These are phyloP conservation scores for Parasitella parasitica DNA, from an alignment of 371 early-diverging fungal species.

Conservation along the genomic window DNA sequence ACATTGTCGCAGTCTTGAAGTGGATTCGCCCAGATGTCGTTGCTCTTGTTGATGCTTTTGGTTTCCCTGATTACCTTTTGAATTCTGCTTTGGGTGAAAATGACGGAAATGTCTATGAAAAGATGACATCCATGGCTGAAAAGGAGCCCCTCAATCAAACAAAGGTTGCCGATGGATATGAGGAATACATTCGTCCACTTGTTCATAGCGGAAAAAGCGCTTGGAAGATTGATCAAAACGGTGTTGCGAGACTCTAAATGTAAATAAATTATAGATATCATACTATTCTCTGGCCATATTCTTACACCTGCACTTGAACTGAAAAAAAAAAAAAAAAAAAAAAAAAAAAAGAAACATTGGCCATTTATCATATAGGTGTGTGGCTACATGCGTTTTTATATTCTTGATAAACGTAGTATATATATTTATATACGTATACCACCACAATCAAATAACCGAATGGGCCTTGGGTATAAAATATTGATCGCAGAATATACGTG, in stretches of 20 bases:
- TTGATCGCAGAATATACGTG: too few relatives aligned
- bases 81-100: conserved; percentile 73
- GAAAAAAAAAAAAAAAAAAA: too few relatives aligned
- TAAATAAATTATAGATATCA: too few relatives aligned
- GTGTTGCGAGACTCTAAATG: conserved; percentile 36
- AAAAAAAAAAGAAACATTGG: too few relatives aligned
- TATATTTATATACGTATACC: too few relatives aligned
- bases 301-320: too few relatives aligned
- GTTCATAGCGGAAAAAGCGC: conserved; percentile 37
- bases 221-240: conserved; percentile 37
- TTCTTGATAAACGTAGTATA: too few relatives aligned
- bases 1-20: conserved; percentile 44
- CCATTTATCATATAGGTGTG: too few relatives aligned
- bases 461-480: too few relatives aligned
- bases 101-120: conserved; percentile 74
- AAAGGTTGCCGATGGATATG: conserved; percentile 50
- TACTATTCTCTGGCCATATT: too few relatives aligned
- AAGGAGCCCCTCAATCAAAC: conserved; percentile 66
- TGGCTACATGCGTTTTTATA: too few relatives aligned
- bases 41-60: conserved; percentile 73
- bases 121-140: conserved; percentile 64
- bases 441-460: too few relatives aligned
- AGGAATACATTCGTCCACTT: conserved; percentile 56
- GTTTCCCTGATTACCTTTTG: conserved; percentile 65
- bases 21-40: conserved; percentile 70